phyloP scores from a whole-genome alignment of 164 flowering plant species.

The Berberis vulgaris region DNA sequence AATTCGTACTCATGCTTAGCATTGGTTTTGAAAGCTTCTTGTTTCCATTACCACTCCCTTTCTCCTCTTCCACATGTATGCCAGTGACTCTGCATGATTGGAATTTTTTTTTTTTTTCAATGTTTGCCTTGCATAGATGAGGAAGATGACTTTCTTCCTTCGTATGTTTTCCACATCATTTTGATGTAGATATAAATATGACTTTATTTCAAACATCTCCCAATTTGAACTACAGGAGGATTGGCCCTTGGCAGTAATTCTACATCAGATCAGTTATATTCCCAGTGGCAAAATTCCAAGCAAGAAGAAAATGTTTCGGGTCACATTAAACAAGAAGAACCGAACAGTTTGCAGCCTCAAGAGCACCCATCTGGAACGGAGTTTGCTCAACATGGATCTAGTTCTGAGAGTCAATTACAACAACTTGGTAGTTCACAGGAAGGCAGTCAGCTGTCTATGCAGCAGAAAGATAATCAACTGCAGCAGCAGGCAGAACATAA shows the following conservation, averaged over 20 bases:
- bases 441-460: constrained; percentile 14
- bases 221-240: constrained; percentile 15
- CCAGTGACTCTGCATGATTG: too few relatives aligned
- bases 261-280: constrained; percentile 29
- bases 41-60: too few relatives aligned
- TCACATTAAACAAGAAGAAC: constrained; percentile 31
- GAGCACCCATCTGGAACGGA: constrained; percentile 32
- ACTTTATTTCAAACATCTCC: background rate
- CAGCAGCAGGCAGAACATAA: constrained; percentile 24
- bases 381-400: constrained; percentile 23
- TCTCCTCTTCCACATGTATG: too few relatives aligned
- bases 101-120: too few relatives aligned
- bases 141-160: background rate
- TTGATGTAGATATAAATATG: background rate
- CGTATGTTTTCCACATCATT: background rate
- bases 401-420: background rate
- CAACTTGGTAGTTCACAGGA: constrained; percentile 16
- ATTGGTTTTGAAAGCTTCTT: too few relatives aligned
- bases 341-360: constrained; percentile 22
- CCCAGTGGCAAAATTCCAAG: constrained; percentile 45
- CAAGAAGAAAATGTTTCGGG: constrained; percentile 28
- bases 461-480: constrained; percentile 27
- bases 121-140: too few relatives aligned
- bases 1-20: too few relatives aligned
- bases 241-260: constrained; percentile 47